Percentiles rank a stretch among this genome's conserved stretches.
Evolutionary conservation across 140 eudicot genomes (phyloP).

Genomic region (Ambrosia hybrid): DNA sequence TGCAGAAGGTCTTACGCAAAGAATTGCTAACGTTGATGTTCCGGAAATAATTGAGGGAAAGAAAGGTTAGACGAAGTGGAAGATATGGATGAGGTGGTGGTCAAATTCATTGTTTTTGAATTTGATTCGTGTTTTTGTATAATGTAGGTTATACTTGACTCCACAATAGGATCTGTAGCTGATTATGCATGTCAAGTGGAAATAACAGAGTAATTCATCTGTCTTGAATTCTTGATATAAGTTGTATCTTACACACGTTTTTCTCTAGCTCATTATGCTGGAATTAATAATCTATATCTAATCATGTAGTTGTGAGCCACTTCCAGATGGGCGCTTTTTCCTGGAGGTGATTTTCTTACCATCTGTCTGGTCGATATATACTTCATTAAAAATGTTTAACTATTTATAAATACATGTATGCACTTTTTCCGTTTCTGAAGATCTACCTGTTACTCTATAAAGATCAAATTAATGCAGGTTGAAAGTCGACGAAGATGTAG

Average conservation of each 20-base stretch:
- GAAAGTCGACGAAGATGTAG: conserved; percentile 89
- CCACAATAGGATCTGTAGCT: conserved; percentile 71
- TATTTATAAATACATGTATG: not conserved
- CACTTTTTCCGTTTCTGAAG: not conserved
- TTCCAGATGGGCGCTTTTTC: conserved; percentile 92
- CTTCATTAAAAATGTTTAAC: not conserved
- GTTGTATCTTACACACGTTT: not conserved
- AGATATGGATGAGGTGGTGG: no score
- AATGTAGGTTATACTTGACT: conserved; percentile 67
- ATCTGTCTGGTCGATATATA: not conserved
- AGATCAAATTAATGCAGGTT: conserved; percentile 50
- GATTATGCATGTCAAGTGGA: conserved; percentile 94
- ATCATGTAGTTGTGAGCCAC: conserved; percentile 89
- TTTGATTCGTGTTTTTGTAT: conserved; percentile 24
- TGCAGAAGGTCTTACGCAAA: no score
- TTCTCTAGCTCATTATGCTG: conserved; percentile 3
- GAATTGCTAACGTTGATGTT: no score
- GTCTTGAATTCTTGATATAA: not conserved
- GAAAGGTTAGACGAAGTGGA: no score
- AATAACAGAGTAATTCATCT: conserved; percentile 66
- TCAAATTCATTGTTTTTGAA: conserved; percentile 1
- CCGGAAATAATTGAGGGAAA: no score
- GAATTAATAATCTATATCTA: conserved; percentile 14
- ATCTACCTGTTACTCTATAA: not conserved
- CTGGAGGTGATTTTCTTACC: conserved; percentile 56